Evolutionary conservation across 2,329 filamentous ascomycete species (phyloP), one percentile per base, ranked within the genome.

Genomic region (Botryotinia globosa): DNA sequence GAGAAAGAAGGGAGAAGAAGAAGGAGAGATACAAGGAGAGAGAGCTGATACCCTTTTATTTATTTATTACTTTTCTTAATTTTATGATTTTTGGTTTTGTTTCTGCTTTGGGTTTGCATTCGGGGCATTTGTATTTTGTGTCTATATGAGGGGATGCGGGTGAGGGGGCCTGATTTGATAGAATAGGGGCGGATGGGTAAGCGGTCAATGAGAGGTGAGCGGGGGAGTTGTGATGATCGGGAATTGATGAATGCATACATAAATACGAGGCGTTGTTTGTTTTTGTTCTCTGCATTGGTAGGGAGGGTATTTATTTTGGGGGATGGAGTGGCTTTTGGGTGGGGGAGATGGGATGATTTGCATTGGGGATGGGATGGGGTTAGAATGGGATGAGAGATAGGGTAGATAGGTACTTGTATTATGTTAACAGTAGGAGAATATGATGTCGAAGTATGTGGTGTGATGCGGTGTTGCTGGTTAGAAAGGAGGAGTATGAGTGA

Each of bases 41-140:
- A 67, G 45, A 54, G 48, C 56, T 54, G 64, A 54, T 56, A 67
- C 64, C 45, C 45, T 67, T 42, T 62, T 39, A 39, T 12, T 39
- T 62, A 18, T 29, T 54, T 54, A 20, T 54, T 39, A 29, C 10
- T 56, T 67, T 39, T 39, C 5, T 63, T 42, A 16, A n/a, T 20
- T 18, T 45, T 29, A 25, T 62, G 39, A 29, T n/a, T 20, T n/a
- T 62, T n/a, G 22, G 3, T 18, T 54, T 29, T 54, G 48, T 6
- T 54, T n/a, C 25, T 54, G 25, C n/a, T 29, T 54, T 54, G 18
- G n/a, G n/a, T n/a, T 54, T 54, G 29, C 14, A 18, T 54, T 29
- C 6, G 16, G 51, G 3, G 3, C 51, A 54, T 29, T 54, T 54
- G 51, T 29, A 54, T 29, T 54, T 29, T 29, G 25, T 54, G 51